Percentiles rank a stretch among this genome's conserved stretches.
Evolutionary conservation across 345 rosid species (phyloP).

Genomic region (Citropsis articulata): DNA sequence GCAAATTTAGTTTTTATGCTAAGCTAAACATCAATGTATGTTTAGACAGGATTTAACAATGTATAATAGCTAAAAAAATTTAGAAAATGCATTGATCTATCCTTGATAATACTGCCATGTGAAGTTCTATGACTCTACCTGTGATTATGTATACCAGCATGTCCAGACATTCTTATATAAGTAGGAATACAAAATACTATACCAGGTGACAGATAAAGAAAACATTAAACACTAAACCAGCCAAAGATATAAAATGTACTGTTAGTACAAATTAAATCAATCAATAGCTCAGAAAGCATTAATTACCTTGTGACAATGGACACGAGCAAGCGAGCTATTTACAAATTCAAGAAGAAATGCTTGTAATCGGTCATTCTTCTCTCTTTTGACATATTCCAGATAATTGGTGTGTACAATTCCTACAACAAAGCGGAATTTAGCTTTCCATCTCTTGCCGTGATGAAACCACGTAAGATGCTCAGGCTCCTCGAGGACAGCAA

Average conservation of each 20-base stretch:
- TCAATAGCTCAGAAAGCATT: neutral
- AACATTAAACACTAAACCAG: neutral
- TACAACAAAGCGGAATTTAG: constrained; percentile 65
- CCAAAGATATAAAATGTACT: neutral
- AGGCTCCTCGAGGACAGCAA: constrained; percentile 98
- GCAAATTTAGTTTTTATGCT: neutral
- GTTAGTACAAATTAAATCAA: neutral
- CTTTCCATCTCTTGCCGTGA: constrained; percentile 95
- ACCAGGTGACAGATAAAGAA: neutral
- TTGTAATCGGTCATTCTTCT: constrained; percentile 63
- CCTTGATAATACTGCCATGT: neutral
- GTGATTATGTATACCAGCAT: too few species aligned
- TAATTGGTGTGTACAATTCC: constrained; percentile 93
- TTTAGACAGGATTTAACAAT: neutral
- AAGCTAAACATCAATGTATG: neutral
- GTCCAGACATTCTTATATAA: neutral
- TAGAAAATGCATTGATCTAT: neutral
- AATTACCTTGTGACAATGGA: constrained; percentile 91
- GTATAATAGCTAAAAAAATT: neutral
- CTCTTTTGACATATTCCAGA: constrained; percentile 81
- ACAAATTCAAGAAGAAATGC: constrained; percentile 63
- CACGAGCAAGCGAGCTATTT: constrained; percentile 74
- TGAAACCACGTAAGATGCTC: constrained; percentile 99
- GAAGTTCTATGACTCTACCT: too few species aligned
- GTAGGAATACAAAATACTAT: neutral